A percentile compares a stretch with the other conserved stretches of the same genome.
These are phyloP conservation scores for Isabelozyma rhagii DNA, from an alignment of 805 yeast genomes.

Conservation along the genomic window DNA sequence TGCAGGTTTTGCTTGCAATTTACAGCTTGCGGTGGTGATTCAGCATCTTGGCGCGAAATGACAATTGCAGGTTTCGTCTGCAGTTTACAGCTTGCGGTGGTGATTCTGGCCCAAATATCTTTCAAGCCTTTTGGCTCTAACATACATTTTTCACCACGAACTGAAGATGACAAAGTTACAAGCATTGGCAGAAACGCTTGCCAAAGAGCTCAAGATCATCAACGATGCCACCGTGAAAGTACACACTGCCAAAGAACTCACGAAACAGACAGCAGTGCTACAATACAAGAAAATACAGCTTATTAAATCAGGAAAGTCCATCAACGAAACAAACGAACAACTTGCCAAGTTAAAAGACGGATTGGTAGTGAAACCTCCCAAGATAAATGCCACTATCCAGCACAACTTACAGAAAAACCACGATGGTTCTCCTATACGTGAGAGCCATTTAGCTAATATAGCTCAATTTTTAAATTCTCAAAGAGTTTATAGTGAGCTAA, in stretches of 20 bases:
- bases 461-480: slow-evolving; percentile 66
- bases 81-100: not conserved
- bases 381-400: slow-evolving; percentile 1
- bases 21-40: too few species aligned
- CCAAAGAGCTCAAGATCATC: slow-evolving; percentile 38
- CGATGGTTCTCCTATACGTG: slow-evolving; percentile 8
- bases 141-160: not conserved
- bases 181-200: slow-evolving; percentile 12
- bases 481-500: slow-evolving; percentile 69
- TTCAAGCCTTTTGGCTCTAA: not conserved
- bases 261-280: slow-evolving; percentile 44
- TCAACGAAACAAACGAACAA: slow-evolving; percentile 30
- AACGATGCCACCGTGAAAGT: slow-evolving; percentile 32
- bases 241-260: slow-evolving; percentile 38
- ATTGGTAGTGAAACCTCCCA: slow-evolving; percentile 7
- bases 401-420: slow-evolving; percentile 3
- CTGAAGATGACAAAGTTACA: not conserved
- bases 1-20: too few species aligned
- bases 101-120: too few species aligned
- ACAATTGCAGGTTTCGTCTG: not conserved
- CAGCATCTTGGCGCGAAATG: too few species aligned
- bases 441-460: slow-evolving; percentile 54
- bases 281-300: slow-evolving; percentile 48
- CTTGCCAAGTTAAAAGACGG: slow-evolving; percentile 17
- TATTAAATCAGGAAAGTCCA: slow-evolving; percentile 32